Base-by-base conservation (phyloP, 345 rosid species). In the Euphorbia tirucalli region DNA sequence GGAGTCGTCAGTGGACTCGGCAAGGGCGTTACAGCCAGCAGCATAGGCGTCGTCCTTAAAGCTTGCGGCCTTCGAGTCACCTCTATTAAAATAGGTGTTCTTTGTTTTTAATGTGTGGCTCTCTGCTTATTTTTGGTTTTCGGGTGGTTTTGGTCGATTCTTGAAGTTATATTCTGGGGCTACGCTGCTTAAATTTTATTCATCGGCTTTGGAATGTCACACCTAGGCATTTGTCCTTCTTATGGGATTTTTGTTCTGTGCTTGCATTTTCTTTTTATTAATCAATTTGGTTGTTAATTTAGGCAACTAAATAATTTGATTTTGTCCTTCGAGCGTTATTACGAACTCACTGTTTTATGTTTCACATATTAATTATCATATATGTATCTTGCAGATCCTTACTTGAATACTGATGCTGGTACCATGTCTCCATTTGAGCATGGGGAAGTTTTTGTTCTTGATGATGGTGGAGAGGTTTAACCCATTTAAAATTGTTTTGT, bases 1-100 rank as follows among this genome's bases (percentile, higher is more conserved):
- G 98, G 98, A 78, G 98, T 94, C 41, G 98, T 94, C 35, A 94
- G 98, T 69, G 98, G 98, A 32, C 93, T 94, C 46, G 98, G 98
- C 69, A 94, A 94, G 74, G 98, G 98, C 79, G 98, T 94, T 68
- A 92, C 97, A 0, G 97, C 98, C 56, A 92, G 98, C 81, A 94
- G 98, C 79, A 61, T 94, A 67, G 98, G 97, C 75, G 98, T 93
- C 74, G 98, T 91, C 57, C 97, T 93, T 78, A 85, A 90, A 85
- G 91, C 96, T 68, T 91, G 97, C 59, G 96, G 98, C 74, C 92
- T 94, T 44, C 91, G 97, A 60, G 96, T 94, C 76, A 94, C 98
- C 78, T 94, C 98, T 81, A 92, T 92, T 68, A 94, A 94, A 87
- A 94, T 94, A 39, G 98, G 98, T 87, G 61, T 62, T n/a, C 19